phyloP scores from a whole-genome alignment of 257 asterid species.

The Phtheirospermum japonicum region DNA sequence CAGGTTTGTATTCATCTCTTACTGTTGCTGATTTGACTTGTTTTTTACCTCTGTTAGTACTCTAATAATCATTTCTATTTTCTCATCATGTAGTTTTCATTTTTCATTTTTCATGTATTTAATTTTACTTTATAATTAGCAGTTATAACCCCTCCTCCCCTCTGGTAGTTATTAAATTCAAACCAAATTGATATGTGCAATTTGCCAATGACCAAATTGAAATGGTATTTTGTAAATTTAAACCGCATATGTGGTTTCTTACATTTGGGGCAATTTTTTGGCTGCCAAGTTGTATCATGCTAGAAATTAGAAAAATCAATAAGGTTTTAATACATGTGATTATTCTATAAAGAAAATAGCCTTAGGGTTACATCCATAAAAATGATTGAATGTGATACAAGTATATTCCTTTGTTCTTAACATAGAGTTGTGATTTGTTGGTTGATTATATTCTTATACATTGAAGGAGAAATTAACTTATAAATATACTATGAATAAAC shows the following conservation, averaged over 20 bases:
- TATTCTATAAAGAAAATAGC: too few species aligned
- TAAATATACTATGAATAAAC: not conserved
- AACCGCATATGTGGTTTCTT: not conserved
- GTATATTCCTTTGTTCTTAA: not conserved
- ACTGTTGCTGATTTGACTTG: conserved; percentile 9
- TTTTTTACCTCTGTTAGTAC: not conserved
- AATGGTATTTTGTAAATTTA: too few species aligned
- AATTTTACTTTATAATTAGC: not conserved
- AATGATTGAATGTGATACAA: not conserved
- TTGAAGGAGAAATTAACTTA: not conserved
- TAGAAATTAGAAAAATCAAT: not conserved
- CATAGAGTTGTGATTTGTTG: not conserved
- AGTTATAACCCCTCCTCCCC: too few species aligned
- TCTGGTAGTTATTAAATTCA: too few species aligned
- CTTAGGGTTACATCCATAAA: not conserved
- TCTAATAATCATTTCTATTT: not conserved
- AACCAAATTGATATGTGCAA: too few species aligned
- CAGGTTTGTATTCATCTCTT: conserved; percentile 57
- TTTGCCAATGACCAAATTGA: too few species aligned
- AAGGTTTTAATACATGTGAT: not conserved
- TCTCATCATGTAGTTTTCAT: conserved; percentile 1
- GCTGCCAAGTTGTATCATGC: not conserved
- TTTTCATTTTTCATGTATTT: not conserved
- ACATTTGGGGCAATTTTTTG: not conserved
- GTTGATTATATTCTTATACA: not conserved